Evolutionary conservation across 345 rosid genomes (phyloP), one percentile per base, ranked within the genome.

Genomic region (Aurinia saxatilis): DNA sequence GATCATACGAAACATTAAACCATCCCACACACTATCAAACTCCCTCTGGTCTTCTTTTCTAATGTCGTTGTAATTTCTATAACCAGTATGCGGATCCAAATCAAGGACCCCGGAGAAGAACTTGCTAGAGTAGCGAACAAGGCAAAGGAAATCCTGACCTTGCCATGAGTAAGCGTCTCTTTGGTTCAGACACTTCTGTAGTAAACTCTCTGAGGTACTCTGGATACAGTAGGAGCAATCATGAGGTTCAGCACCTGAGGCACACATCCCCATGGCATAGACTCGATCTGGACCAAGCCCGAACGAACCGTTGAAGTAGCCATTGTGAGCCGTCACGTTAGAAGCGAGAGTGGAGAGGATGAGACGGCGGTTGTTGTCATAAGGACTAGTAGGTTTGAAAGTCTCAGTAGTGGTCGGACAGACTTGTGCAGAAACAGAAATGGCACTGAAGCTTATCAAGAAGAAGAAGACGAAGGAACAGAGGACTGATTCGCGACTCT

Each of bases 161-260:
- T 7, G 21, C 77, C 81, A 76, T 31, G 66, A 53, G 16, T 67
- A 45, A 23, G 68, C 82, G 7, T 80, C 79, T 17, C 55, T 61
- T 23, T 49, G 67, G 59, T 53, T 54, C 2, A 53, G 68, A 19
- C 84, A 82, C 14, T 1, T 27, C 7, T 31, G 27, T 37, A 54
- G 17, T 25, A 75, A 50, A 11, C 5, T 2, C 9, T 33, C n/a
- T 2, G 53, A 38, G 4, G 75, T 40, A 9, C 31, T 25, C 4
- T 27, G 58, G 51, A 82, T 44, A 53, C 84, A 79, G 7, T 0
- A 1, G 1, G 50, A 44, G 48, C 80, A 82, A 30, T 1, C 57
- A 1, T 7, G 60, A 1, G 54, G 16, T 38, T 21, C 33, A 48
- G 57, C 21, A 17, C 16, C 57, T 48, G 50, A 33, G 30, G 39